Evolutionary conservation across 129 eudicot genomes (phyloP), one percentile per base, ranked within the genome.

Genomic region (Helianthus tuberosus): DNA sequence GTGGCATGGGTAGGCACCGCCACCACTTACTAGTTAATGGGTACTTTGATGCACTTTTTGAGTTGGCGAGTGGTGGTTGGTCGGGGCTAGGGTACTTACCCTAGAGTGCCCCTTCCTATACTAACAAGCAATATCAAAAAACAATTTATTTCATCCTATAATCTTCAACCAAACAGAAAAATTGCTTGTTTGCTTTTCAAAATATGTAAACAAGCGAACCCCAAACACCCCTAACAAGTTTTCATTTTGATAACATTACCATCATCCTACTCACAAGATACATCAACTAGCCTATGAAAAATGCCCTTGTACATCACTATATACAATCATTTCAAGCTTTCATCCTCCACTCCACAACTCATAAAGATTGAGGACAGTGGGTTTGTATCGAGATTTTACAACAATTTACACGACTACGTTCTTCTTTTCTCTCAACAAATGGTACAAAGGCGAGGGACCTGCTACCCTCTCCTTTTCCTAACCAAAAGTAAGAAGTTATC

Each of bases 381-480:
- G 73, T 66, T 43, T 76, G 49, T 67, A 54, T 66, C 67, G 20
- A 29, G 38, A 29, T 67, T 67, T 67, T 67, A 15, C 80, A 76
- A 64, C 69, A 67, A 57, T 15, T 76, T 76, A 68, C 75, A 74
- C 27, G 15, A 12, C 11, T 47, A 68, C 54, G 51, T 6, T 48
- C 23, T 76, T 76, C 51, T 67, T 76, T 68, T 17, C 69, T 68
- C 68, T 76, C 44, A 67, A 76, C 68, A 58, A 55, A 64, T 64
- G 8, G 59, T 60, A 73, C 77, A 62, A 29, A 29, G 74, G n/a
- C 68, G 44, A 72, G 68, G 54, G 20, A 73, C 36, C 53, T 39
- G 52, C 69, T 76, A 55, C n/a, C 80, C 17, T 76, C 51, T 54
- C 73, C 73, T 65, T 49, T 44, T 62, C 61, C 73, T 75, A 61